These are phyloP conservation scores for Chalciporus piperatoides DNA, from an alignment of 1,284 basidiomycete species.

Conservation along the genomic window DNA sequence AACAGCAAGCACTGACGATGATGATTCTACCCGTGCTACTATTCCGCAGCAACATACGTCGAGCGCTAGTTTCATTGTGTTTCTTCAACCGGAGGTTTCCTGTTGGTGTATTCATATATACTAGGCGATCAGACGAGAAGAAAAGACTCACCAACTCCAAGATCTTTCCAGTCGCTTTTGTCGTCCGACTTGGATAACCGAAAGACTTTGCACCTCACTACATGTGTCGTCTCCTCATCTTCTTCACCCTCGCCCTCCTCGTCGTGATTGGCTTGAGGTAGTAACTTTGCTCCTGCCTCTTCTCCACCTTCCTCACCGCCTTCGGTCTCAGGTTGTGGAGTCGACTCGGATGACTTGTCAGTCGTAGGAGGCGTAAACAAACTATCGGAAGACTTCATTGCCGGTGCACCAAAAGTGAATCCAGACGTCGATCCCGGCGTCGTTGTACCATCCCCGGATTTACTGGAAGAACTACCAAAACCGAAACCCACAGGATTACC, in stretches of 20 bases:
- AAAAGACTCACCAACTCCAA: constrained; percentile 52
- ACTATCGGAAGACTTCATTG: constrained; percentile 24
- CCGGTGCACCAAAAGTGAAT: constrained; percentile 30
- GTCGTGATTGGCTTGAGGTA: constrained; percentile 49
- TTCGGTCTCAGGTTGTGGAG: constrained; percentile 35
- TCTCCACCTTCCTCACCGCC: constrained; percentile 34
- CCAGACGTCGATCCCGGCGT: constrained; percentile 18
- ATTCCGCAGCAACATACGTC: constrained; percentile 64
- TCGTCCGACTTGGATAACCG: constrained; percentile 56
- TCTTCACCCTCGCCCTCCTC: constrained; percentile 80
- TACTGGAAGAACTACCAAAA: constrained; percentile 45
- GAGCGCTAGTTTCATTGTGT: constrained; percentile 53
- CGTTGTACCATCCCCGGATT: constrained; percentile 23
- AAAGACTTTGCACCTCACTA: constrained; percentile 61
- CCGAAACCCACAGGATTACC: constrained; percentile 58
- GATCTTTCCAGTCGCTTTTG: constrained; percentile 52
- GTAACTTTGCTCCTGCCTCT: constrained; percentile 31
- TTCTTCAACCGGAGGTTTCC: constrained; percentile 69
- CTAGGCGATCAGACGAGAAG: background rate
- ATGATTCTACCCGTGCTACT: constrained; percentile 68
- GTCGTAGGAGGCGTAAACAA: constrained; percentile 30
- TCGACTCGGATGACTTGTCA: constrained; percentile 32
- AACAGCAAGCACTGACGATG: constrained; percentile 47
- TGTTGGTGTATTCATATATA: constrained; percentile 25
- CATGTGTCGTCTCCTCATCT: constrained; percentile 68